phyloP scores from a whole-genome alignment of 1,284 basidiomycete species.

The Ganoderma multipileum region DNA sequence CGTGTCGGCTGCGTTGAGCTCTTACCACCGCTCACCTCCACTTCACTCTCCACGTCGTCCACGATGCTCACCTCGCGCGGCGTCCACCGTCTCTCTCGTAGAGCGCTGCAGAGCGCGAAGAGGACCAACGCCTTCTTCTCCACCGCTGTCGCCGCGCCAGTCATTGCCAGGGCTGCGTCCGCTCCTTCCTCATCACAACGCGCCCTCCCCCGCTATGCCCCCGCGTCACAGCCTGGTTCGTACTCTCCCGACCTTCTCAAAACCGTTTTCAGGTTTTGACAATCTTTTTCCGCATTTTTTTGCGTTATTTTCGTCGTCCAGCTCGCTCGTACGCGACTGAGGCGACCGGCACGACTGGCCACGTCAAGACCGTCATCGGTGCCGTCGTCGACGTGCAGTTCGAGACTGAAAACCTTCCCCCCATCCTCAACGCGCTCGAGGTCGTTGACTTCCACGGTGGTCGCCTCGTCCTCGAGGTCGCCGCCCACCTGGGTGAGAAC shows the following conservation, averaged over 20 bases:
- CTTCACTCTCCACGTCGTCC: conserved; percentile 40
- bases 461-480: conserved; percentile 95
- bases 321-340: conserved; percentile 93
- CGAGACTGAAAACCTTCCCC: conserved; percentile 88
- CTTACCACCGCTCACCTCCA: conserved; percentile 36
- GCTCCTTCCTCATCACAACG: conserved; percentile 43
- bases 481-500: conserved; percentile 98
- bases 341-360: conserved; percentile 72
- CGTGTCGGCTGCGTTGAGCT: conserved; percentile 32
- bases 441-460: conserved; percentile 93
- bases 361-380: conserved; percentile 95
- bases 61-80: conserved; percentile 83
- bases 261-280: conserved; percentile 23
- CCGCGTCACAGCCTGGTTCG: conserved; percentile 53
- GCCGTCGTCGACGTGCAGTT: conserved; percentile 99
- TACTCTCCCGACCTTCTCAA: conserved; percentile 22
- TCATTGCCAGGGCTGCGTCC: conserved; percentile 44
- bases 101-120: conserved; percentile 76
- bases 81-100: conserved; percentile 82
- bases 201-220: conserved; percentile 50
- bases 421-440: conserved; percentile 98
- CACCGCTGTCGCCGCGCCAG: conserved; percentile 59
- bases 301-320: conserved; percentile 43
- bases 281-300: conserved; percentile 26
- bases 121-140: conserved; percentile 81